Percentiles rank a stretch among this genome's conserved stretches.
Conservation (phyloP, 2,329 filamentous ascomycete species). For the Penicillium aurantiogriseum region DNA sequence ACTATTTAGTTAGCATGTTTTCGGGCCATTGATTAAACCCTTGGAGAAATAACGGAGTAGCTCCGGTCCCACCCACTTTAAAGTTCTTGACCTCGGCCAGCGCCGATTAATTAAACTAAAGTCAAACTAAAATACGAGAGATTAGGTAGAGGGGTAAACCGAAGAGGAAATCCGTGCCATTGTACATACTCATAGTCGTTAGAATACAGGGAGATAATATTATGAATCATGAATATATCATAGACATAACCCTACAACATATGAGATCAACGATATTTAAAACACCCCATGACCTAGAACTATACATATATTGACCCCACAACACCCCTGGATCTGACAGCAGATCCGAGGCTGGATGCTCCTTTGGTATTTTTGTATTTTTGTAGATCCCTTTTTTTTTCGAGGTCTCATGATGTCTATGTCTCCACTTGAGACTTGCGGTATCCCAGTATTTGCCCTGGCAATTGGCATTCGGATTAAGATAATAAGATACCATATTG, state of each 20-base stretch:
- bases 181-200: neutral
- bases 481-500: neutral
- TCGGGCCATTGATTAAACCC: too few species aligned
- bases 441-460: neutral
- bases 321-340: constrained; percentile 27
- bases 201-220: neutral
- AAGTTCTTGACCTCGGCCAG: neutral
- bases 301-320: neutral
- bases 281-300: constrained; percentile 3
- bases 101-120: neutral
- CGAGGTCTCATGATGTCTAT: constrained; percentile 30
- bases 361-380: neutral
- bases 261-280: neutral
- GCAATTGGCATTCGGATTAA: neutral
- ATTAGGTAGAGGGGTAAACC: neutral
- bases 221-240: neutral
- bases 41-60: neutral
- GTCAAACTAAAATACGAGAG: neutral
- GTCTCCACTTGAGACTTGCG: constrained; percentile 10
- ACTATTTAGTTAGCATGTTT: too few species aligned
- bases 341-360: constrained; percentile 8
- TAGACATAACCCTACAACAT: neutral
- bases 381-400: constrained; percentile 21
- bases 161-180: neutral
- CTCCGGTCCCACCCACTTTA: neutral